Conservation (phyloP, 148 eudicot species). For the Rhododendron ferrugineum region DNA sequence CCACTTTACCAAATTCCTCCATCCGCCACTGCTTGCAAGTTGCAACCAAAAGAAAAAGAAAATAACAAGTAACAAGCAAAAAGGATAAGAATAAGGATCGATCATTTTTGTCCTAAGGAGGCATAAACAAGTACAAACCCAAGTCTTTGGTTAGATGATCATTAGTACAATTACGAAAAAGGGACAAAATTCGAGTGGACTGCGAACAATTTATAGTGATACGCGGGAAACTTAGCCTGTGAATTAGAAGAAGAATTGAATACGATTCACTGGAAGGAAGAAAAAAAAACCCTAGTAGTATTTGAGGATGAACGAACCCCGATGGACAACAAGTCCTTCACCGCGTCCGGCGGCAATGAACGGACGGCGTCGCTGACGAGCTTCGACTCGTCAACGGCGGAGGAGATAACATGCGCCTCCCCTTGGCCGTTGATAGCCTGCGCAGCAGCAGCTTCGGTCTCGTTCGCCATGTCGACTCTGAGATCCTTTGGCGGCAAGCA, state of each 20-base stretch:
- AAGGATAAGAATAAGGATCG: not conserved
- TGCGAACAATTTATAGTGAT: not conserved
- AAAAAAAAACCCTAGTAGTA: not conserved
- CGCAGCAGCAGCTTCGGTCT: not conserved
- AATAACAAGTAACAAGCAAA: not conserved
- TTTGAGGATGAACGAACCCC: conserved; percentile 27
- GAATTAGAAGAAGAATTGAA: not conserved
- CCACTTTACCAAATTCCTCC: not conserved
- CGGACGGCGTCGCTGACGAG: conserved; percentile 41
- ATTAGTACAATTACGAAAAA: not conserved
- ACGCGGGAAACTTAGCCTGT: not conserved
- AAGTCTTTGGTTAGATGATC: not conserved
- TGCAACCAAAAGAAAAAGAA: not conserved
- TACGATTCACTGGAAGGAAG: not conserved
- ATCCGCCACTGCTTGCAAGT: not conserved
- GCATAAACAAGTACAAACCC: not conserved
- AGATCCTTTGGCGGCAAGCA: not conserved
- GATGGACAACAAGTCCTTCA: conserved; percentile 50
- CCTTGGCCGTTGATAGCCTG: conserved; percentile 6
- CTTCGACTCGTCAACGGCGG: conserved; percentile 30
- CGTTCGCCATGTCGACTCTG: conserved; percentile 15
- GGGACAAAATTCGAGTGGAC: not conserved
- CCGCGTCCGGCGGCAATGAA: conserved; percentile 36
- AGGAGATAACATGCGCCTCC: conserved; percentile 11
- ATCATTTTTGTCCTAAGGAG: not conserved